Percentiles rank a stretch among this genome's conserved stretches.
Conservation (phyloP, 2,329 filamentous ascomycete species). For the Aspergillus tubingensis region DNA sequence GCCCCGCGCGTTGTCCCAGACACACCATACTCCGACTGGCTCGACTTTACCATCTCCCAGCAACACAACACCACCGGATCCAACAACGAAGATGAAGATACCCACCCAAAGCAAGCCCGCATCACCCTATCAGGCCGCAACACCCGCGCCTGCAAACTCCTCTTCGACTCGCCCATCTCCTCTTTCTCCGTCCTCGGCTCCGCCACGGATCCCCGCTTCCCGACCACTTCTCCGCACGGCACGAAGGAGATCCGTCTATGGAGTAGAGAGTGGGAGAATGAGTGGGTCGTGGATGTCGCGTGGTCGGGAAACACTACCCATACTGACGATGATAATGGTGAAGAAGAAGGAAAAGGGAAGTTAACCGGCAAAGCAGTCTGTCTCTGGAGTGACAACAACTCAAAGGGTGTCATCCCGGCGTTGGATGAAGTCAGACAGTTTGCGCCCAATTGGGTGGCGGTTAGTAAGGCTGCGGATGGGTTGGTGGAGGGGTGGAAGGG, state of each 20-base stretch:
- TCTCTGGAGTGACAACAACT: slow-evolving; percentile 85
- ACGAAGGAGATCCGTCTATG: slow-evolving; percentile 73
- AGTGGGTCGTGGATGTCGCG: slow-evolving; percentile 73
- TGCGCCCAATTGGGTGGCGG: slow-evolving; percentile 75
- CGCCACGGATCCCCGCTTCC: slow-evolving; percentile 64
- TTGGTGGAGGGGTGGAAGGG: slow-evolving; percentile 77
- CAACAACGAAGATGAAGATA: slow-evolving; percentile 29
- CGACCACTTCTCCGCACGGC: slow-evolving; percentile 63
- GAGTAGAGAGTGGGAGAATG: slow-evolving; percentile 75
- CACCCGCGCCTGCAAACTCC: slow-evolving; percentile 75
- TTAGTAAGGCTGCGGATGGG: slow-evolving; percentile 74
- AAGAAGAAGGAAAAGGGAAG: slow-evolving; percentile 30
- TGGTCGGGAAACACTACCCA: slow-evolving; percentile 45
- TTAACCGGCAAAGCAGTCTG: slow-evolving; percentile 72
- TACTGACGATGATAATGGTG: slow-evolving; percentile 27
- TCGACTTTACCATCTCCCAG: slow-evolving; percentile 64
- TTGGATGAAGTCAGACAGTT: slow-evolving; percentile 77
- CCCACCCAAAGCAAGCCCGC: slow-evolving; percentile 48
- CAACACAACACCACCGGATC: too few species aligned
- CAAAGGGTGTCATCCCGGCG: slow-evolving; percentile 71
- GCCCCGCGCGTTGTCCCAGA: slow-evolving; percentile 62
- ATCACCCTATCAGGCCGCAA: slow-evolving; percentile 71
- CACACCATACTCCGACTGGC: slow-evolving; percentile 57
- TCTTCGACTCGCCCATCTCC: slow-evolving; percentile 68
- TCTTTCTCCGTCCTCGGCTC: slow-evolving; percentile 66